These are phyloP conservation scores for Pseudozyma pruni DNA, from an alignment of 1,284 basidiomycete species.

Conservation along the genomic window DNA sequence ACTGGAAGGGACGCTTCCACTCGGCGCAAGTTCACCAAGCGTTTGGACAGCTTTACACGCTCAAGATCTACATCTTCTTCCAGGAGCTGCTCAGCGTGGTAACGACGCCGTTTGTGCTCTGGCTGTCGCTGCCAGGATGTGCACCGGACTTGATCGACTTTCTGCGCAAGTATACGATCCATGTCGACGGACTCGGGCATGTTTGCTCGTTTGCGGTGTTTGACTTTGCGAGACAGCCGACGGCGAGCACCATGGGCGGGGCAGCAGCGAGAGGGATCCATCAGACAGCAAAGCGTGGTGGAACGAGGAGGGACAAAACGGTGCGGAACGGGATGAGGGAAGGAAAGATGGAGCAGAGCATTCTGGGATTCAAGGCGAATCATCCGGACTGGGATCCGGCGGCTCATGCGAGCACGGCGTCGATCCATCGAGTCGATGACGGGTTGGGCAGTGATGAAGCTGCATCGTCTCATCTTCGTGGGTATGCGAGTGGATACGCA, in stretches of 20 bases:
- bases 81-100: conserved; percentile 90
- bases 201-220: conserved; percentile 98
- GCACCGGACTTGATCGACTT: conserved; percentile 72
- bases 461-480: neutral
- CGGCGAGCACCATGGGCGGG: conserved; percentile 71
- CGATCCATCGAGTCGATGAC: conserved; percentile 2
- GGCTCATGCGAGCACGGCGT: conserved; percentile 71
- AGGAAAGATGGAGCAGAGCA: conserved; percentile 87
- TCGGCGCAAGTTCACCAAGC: conserved; percentile 70
- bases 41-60: conserved; percentile 58
- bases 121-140: conserved; percentile 87
- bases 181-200: conserved; percentile 94
- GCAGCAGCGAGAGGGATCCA: conserved; percentile 26
- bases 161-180: conserved; percentile 80
- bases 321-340: conserved; percentile 21
- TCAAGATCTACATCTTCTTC: conserved; percentile 75
- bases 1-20: conserved; percentile 89
- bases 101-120: conserved; percentile 91
- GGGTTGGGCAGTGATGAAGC: neutral
- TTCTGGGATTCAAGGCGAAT: conserved; percentile 89
- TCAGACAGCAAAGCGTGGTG: neutral
- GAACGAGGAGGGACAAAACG: conserved; percentile 76
- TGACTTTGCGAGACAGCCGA: conserved; percentile 80
- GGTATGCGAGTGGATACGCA: conserved; percentile 6
- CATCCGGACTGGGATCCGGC: conserved; percentile 91